Evolutionary conservation across 1,284 basidiomycete species (phyloP), one percentile per base, ranked within the genome.

Genomic region (Porodaedalea pini): DNA sequence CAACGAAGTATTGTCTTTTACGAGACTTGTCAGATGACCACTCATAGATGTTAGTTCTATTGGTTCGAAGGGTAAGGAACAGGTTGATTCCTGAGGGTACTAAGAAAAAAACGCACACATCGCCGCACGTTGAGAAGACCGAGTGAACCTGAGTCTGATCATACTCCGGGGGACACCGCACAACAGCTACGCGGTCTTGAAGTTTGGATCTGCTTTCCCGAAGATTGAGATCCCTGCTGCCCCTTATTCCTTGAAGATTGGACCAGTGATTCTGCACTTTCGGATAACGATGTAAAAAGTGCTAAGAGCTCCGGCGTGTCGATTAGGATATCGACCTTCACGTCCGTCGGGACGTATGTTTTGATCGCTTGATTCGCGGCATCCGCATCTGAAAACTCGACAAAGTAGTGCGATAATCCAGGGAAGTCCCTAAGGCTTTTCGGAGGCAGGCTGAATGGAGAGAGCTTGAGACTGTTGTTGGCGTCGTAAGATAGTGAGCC

Each of bases 1-100:
- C 43, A 21, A 54, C 29, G 23, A 54, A 54, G 32, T 45, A 54
- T n/a, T 19, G 27, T 54, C 32, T 43, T 21, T 36, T 37, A 4
- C 32, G 21, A 36, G 15, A 13, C 32, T 51, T 51, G 31, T 8
- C n/a, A 10, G 37, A 19, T 51, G 2, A 10, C 2, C 53, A 29
- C 13, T 43, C 17, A 17, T 47, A 27, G 15, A 47, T n/a, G 3
- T 47, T 47, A 32, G 15, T 32, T 5, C 29, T 53, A 37, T 19
- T 3, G 17, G 13, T 32, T n/a, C 7, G 10, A 13, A 43, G 37
- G 15, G 23, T 40, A 17, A 51, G 17, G 11, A 13, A 44, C n/a
- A n/a, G n/a, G n/a, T n/a, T n/a, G 21, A 25, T 25, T 7, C 19
- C n/a, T 21, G 21, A 25, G 45, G 29, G n/a, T 25, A 45, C n/a